Evolutionary conservation across 2,329 filamentous ascomycete genomes (phyloP), one percentile per base, ranked within the genome.

Genomic region (Grosmannia clavigera): DNA sequence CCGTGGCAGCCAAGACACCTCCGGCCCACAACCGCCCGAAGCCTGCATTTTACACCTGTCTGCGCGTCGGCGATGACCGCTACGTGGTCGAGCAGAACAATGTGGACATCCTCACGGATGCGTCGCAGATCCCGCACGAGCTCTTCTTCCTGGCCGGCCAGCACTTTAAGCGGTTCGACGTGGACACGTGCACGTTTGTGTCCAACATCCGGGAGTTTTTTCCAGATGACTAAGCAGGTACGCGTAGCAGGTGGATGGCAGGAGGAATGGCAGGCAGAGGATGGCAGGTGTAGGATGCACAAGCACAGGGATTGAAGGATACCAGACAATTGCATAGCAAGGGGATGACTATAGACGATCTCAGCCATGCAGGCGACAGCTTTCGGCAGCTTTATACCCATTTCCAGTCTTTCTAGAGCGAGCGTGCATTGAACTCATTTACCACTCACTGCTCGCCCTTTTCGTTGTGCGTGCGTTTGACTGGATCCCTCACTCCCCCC

Each of bases 141-240:
- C 76, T 95, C 63, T 80, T 90, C 68, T 77, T 78, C 54, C 73
- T 88, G 65, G 90, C 91, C 3, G 94, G 94, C 0, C 87, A 86
- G 66, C 90, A 89, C 71, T 97, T 99, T 72, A 95, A 90, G 72
- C 79, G 90, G 51, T 97, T 91, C 78, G 89, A 96, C 71, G 68
- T 71, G 5, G 75, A 74, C 40, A 77, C 73, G 0, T 83, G 83
- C 65, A 77, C 74, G 4, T 99, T 97, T 74, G 79, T 96, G 38
- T 95, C 90, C 66, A 97, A 96, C 71, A 68, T 81, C 38, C 73
- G 74, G 66, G 89, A 95, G 66, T 84, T 92, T 68, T 96, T 91
- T 71, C 92, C 92, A 0, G 87, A 96, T 68, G 90, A 95, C 72
- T 96, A 65, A 71, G 33, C 14, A 19, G 22, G n/a, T 14, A 22